Percentiles rank a stretch among this genome's conserved stretches.
Evolutionary conservation across 257 asterid genomes (phyloP).

Genomic region (Eucommia ulmoides): DNA sequence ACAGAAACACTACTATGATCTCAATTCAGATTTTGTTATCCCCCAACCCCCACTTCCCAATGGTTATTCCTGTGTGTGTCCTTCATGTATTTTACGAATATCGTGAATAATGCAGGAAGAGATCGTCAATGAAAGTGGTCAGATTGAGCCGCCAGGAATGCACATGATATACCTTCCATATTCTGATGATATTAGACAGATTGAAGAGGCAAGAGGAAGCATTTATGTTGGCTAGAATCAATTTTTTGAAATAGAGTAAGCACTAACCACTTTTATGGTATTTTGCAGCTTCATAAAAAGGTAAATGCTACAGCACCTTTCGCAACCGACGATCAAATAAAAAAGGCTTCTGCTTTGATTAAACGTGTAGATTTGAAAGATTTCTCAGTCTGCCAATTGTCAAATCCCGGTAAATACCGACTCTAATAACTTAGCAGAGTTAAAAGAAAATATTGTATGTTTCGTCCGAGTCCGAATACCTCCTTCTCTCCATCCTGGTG

Average conservation of each 20-base stretch:
- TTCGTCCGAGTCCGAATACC: too few species aligned
- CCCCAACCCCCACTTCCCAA: too few species aligned
- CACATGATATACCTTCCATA: constrained; percentile 90
- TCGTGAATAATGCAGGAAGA: constrained; percentile 70
- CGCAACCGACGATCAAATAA: constrained; percentile 78
- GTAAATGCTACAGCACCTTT: constrained; percentile 30
- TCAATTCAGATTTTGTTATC: too few species aligned
- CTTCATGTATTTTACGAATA: too few species aligned
- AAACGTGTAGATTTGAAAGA: constrained; percentile 72
- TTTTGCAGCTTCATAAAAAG: constrained; percentile 51
- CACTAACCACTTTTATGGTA: constrained; percentile 6
- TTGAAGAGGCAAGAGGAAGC: constrained; percentile 66
- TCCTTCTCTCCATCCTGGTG: too few species aligned
- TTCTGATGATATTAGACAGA: constrained; percentile 80
- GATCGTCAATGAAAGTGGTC: constrained; percentile 62
- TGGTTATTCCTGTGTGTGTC: too few species aligned
- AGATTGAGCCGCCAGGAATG: constrained; percentile 99
- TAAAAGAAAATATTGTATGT: too few species aligned
- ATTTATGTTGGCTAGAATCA: constrained; percentile 4
- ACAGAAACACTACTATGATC: too few species aligned
- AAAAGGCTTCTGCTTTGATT: constrained; percentile 53
- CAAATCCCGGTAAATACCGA: constrained; percentile 76
- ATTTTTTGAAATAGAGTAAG: constrained; percentile 3
- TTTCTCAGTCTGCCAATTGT: constrained; percentile 91
- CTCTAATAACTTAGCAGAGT: too few species aligned